phyloP scores from a whole-genome alignment of 2,329 filamentous ascomycete genomes.

The Fusarium brevicatenulatum region DNA sequence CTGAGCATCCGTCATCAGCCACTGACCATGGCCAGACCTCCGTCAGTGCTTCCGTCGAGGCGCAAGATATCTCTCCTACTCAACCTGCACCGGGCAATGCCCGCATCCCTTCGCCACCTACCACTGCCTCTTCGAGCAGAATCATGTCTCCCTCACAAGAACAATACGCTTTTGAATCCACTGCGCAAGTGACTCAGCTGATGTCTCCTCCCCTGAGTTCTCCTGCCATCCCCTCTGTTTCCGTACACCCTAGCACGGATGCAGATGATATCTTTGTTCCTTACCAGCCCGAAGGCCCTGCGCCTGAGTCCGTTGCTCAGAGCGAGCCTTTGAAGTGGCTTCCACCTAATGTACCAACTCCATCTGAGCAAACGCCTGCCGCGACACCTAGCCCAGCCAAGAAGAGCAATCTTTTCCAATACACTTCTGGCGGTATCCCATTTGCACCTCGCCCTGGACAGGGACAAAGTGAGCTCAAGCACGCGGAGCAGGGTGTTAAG shows the following conservation, averaged over 20 bases:
- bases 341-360: constrained; percentile 57
- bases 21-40: not conserved
- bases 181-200: constrained; percentile 38
- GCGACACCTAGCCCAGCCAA: constrained; percentile 51
- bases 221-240: constrained; percentile 43
- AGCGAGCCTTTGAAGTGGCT: constrained; percentile 61
- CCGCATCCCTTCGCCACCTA: constrained; percentile 33
- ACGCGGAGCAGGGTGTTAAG: not conserved
- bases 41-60: not conserved
- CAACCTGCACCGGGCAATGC: constrained; percentile 16
- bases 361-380: constrained; percentile 48
- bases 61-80: constrained; percentile 20
- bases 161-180: constrained; percentile 31
- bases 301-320: constrained; percentile 51
- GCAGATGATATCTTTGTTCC: constrained; percentile 59
- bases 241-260: constrained; percentile 42
- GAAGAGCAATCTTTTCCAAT: constrained; percentile 50
- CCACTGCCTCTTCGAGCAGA: constrained; percentile 41
- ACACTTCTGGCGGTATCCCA: constrained; percentile 58
- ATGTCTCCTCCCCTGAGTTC: constrained; percentile 45
- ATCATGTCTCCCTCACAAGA: constrained; percentile 42
- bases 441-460: constrained; percentile 53
- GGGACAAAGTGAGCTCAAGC: constrained; percentile 3
- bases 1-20: constrained; percentile 1
- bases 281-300: constrained; percentile 66